A percentile compares a stretch with the other conserved stretches of the same genome.
Evolutionary conservation across 768 basidiomycete genomes (phyloP).

Genomic region (Artomyces pyxidatus): DNA sequence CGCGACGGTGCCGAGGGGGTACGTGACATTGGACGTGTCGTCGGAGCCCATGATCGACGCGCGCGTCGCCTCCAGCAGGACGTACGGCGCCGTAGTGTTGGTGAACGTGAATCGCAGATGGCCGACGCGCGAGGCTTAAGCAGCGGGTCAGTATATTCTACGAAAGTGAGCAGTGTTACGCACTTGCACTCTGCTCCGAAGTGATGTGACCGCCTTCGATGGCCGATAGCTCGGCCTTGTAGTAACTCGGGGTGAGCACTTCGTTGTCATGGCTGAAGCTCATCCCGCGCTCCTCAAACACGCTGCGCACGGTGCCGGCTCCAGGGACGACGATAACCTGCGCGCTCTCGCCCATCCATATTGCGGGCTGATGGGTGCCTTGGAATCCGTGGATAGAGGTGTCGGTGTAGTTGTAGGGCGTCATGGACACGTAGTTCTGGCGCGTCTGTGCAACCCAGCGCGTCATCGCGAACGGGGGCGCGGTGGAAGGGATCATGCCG

Average conservation of each 20-base stretch:
- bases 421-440: constrained; percentile 65
- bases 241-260: constrained; percentile 44
- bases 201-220: constrained; percentile 41
- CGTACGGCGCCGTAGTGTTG: constrained; percentile 37
- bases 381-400: constrained; percentile 63
- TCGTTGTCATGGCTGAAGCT: constrained; percentile 44
- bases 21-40: constrained; percentile 39
- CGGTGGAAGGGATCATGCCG: constrained; percentile 72
- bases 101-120: constrained; percentile 66
- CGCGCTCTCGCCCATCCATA: constrained; percentile 83
- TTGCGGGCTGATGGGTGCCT: constrained; percentile 77
- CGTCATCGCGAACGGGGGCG: constrained; percentile 80
- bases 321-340: constrained; percentile 57
- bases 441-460: constrained; percentile 80
- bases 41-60: constrained; percentile 51
- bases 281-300: constrained; percentile 55
- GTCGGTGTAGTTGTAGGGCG: constrained; percentile 62
- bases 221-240: constrained; percentile 49
- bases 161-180: constrained; percentile 17
- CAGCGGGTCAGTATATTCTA: not conserved
- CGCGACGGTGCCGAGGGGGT: constrained; percentile 42
- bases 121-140: constrained; percentile 62
- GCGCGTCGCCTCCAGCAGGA: constrained; percentile 61
- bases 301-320: constrained; percentile 36
- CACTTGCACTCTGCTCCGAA: constrained; percentile 58